These are phyloP conservation scores for Maudiozyma turicensis DNA, from an alignment of 805 yeast species.

Conservation along the genomic window DNA sequence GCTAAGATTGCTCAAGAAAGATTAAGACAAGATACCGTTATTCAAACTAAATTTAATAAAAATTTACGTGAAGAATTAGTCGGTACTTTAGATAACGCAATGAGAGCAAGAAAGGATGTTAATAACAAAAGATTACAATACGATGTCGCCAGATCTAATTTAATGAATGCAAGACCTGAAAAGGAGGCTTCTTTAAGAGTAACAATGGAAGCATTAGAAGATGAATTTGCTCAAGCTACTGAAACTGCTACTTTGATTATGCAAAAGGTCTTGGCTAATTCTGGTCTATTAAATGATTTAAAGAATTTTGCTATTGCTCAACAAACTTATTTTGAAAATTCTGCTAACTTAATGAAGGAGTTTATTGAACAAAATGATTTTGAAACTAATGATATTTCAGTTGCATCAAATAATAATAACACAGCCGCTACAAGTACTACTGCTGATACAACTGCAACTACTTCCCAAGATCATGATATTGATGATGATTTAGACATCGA, in stretches of 20 bases:
- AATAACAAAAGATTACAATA: slow-evolving; percentile 69
- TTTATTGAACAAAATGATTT: slow-evolving; percentile 30
- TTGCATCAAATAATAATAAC: neutral
- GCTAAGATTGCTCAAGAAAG: slow-evolving; percentile 73
- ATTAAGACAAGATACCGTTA: slow-evolving; percentile 69
- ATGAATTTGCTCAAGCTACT: slow-evolving; percentile 79
- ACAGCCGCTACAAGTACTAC: neutral
- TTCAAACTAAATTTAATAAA: slow-evolving; percentile 58
- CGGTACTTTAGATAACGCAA: slow-evolving; percentile 51
- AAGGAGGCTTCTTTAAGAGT: slow-evolving; percentile 67
- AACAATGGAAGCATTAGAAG: slow-evolving; percentile 76
- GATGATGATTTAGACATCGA: neutral
- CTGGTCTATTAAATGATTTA: slow-evolving; percentile 58
- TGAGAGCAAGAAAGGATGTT: slow-evolving; percentile 61
- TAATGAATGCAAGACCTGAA: slow-evolving; percentile 43
- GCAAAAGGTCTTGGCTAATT: slow-evolving; percentile 68
- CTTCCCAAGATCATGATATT: neutral
- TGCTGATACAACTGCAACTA: neutral
- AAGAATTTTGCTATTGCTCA: slow-evolving; percentile 69
- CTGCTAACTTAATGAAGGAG: slow-evolving; percentile 54
- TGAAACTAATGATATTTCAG: neutral
- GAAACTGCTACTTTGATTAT: slow-evolving; percentile 78
- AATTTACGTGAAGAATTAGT: slow-evolving; percentile 54
- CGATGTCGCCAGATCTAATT: slow-evolving; percentile 61
- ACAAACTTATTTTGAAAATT: slow-evolving; percentile 69